Conservation (phyloP, 1,284 basidiomycete genomes). For the Coriolopsis trogii region DNA sequence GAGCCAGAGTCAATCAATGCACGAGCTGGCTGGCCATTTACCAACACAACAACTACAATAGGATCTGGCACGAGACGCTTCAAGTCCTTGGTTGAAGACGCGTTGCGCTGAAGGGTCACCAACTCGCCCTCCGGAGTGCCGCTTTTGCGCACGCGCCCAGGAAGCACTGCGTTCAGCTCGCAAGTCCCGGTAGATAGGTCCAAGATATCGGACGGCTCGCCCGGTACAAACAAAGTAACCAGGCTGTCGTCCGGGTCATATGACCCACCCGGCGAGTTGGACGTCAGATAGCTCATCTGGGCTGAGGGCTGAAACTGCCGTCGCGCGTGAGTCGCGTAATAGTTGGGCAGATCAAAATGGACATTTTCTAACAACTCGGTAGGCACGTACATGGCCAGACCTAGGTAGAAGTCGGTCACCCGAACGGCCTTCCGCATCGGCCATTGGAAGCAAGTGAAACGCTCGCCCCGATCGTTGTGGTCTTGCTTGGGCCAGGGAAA, state of each 20-base stretch:
- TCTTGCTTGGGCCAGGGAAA: conserved; percentile 4
- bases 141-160: too few relatives aligned
- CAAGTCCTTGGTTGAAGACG: not conserved
- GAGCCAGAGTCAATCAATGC: conserved; percentile 1
- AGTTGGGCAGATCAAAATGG: conserved; percentile 12
- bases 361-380: conserved; percentile 1
- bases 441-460: not conserved
- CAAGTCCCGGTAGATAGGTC: too few relatives aligned
- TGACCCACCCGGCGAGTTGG: too few relatives aligned
- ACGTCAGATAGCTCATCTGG: conserved; percentile 7
- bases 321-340: not conserved
- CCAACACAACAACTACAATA: not conserved
- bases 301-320: not conserved
- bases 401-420: conserved; percentile 6
- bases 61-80: not conserved
- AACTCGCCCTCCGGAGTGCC: too few relatives aligned
- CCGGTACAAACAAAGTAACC: too few relatives aligned
- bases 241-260: too few relatives aligned
- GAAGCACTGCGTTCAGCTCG: too few relatives aligned
- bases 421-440: not conserved
- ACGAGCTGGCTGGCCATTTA: not conserved
- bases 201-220: too few relatives aligned
- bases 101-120: not conserved
- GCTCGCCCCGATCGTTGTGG: not conserved
- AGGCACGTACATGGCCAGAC: not conserved